phyloP scores from a whole-genome alignment of 345 rosid genomes.

The Citrus trifoliata region DNA sequence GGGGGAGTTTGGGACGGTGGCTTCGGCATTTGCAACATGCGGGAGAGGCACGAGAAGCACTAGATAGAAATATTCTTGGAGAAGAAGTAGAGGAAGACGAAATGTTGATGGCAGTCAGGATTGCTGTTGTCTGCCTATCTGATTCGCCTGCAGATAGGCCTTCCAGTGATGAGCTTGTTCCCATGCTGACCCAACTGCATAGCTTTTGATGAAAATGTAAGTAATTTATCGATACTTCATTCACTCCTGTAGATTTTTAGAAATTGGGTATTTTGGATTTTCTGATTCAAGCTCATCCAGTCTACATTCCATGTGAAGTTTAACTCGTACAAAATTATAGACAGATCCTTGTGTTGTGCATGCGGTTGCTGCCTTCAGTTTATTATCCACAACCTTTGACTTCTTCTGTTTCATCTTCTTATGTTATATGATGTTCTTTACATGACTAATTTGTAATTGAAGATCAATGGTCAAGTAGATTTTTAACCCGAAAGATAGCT shows the following conservation, averaged over 20 bases:
- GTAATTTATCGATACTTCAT: conserved; percentile 11
- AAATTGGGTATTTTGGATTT: conserved; percentile 4
- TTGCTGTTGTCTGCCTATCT: conserved; percentile 82
- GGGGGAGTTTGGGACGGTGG: conserved; percentile 78
- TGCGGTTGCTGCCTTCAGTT: background rate
- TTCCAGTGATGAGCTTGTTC: conserved; percentile 89
- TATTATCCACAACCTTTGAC: background rate
- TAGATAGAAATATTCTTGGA: conserved; percentile 80
- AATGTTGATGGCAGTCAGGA: conserved; percentile 94
- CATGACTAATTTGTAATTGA: conserved; percentile 5
- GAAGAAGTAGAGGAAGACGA: conserved; percentile 96
- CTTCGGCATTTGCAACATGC: conserved; percentile 81
- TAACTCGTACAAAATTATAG: background rate
- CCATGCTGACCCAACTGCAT: conserved; percentile 89
- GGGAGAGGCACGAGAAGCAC: conserved; percentile 79
- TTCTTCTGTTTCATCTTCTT: background rate
- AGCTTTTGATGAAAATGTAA: conserved; percentile 60
- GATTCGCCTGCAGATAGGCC: conserved; percentile 89
- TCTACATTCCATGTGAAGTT: conserved; percentile 3
- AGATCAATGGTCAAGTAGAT: conserved; percentile 6
- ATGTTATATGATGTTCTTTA: background rate
- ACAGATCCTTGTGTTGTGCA: conserved; percentile 4
- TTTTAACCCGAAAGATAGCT: conserved; percentile 5
- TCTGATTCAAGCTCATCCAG: conserved; percentile 4
- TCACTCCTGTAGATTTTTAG: conserved; percentile 13